Evolutionary conservation across 1,284 basidiomycete genomes (phyloP).

Genomic region (Puccinia hordei): DNA sequence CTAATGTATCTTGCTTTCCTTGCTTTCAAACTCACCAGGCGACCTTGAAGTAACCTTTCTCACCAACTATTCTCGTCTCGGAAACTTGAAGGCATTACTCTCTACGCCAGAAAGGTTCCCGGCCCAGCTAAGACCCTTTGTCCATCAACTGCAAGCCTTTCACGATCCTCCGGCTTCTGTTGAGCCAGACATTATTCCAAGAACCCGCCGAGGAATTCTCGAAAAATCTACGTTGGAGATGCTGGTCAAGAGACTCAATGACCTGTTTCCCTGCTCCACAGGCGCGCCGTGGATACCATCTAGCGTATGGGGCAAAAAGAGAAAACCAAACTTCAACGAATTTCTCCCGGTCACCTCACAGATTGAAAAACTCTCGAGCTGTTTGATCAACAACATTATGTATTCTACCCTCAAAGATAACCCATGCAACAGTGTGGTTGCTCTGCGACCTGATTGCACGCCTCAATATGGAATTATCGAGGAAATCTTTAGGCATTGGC

Average conservation of each 20-base stretch:
- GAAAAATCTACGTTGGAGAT: neutral
- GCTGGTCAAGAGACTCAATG: slow-evolving; percentile 23
- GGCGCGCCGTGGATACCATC: slow-evolving; percentile 4
- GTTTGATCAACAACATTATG: neutral
- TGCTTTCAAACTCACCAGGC: neutral
- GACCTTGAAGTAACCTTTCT: slow-evolving; percentile 8
- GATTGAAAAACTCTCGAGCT: neutral
- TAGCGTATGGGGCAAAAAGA: neutral
- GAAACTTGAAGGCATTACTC: neutral
- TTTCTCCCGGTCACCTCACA: neutral
- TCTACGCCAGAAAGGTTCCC: neutral
- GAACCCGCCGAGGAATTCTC: neutral
- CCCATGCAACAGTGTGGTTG: slow-evolving; percentile 19
- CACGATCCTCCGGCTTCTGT: neutral
- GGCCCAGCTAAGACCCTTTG: neutral
- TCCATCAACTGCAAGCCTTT: slow-evolving; percentile 10
- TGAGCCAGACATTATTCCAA: neutral
- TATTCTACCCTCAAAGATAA: slow-evolving; percentile 17
- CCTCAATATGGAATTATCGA: slow-evolving; percentile 12
- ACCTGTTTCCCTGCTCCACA: neutral
- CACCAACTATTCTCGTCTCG: neutral
- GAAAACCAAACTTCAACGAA: neutral
- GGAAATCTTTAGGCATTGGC: slow-evolving; percentile 15
- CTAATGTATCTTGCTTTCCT: no score
- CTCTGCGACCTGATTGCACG: neutral